These are phyloP conservation scores for Phycomyces nitens DNA, from an alignment of 192 early-diverging fungal species.

Conservation along the genomic window DNA sequence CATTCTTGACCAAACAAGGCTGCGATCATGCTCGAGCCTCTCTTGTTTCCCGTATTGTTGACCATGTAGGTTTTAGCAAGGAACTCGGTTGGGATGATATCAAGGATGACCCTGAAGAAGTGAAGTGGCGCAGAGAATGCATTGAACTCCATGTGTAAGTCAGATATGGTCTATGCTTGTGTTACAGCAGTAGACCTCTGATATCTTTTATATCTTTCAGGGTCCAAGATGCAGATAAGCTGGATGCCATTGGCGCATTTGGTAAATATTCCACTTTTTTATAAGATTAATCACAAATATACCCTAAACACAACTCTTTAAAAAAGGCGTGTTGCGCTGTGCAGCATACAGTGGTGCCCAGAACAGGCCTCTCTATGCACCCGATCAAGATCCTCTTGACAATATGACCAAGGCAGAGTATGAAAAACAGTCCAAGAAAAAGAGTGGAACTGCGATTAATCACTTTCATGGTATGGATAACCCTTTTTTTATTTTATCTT, in stretches of 20 bases:
- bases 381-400: constrained; percentile 42
- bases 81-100: constrained; percentile 55
- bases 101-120: constrained; percentile 32
- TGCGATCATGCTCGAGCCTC: constrained; percentile 34
- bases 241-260: constrained; percentile 74
- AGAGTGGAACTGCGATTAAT: constrained; percentile 52
- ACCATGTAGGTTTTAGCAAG: constrained; percentile 63
- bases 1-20: constrained; percentile 38
- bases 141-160: constrained; percentile 58
- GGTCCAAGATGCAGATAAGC: constrained; percentile 71
- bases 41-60: constrained; percentile 52
- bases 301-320: not conserved
- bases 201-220: too few relatives aligned
- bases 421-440: constrained; percentile 42
- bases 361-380: constrained; percentile 54
- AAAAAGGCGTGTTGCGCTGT: constrained; percentile 59
- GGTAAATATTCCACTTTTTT: constrained; percentile 28
- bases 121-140: constrained; percentile 51
- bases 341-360: constrained; percentile 68
- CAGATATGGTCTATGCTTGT: too few relatives aligned
- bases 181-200: too few relatives aligned
- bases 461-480: constrained; percentile 59
- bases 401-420: constrained; percentile 64
- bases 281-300: not conserved
- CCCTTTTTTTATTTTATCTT: constrained; percentile 5